Evolutionary conservation across 2,329 filamentous ascomycete species (phyloP).

Genomic region (Aureobasidium mangrovei): DNA sequence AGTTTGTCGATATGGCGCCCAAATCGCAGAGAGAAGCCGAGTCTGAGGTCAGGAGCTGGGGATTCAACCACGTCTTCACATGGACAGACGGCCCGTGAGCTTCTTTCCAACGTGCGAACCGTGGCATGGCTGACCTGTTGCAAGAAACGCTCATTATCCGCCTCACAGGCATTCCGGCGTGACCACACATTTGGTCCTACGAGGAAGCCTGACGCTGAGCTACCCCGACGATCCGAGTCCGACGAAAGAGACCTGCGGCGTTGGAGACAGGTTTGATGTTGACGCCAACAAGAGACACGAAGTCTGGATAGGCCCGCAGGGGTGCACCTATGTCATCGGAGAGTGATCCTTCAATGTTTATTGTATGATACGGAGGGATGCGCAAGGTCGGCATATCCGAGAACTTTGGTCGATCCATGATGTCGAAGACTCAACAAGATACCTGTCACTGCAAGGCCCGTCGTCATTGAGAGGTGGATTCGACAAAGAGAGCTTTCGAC

Average conservation of each 20-base stretch:
- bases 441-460: too few relatives aligned
- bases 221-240: constrained; percentile 53
- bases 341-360: constrained; percentile 29
- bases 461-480: too few relatives aligned
- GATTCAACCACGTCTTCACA: constrained; percentile 60
- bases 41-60: constrained; percentile 57
- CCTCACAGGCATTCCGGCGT: constrained; percentile 57
- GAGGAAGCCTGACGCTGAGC: constrained; percentile 56
- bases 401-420: too few relatives aligned
- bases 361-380: too few relatives aligned
- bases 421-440: too few relatives aligned
- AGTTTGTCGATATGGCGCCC: background rate
- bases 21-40: constrained; percentile 45
- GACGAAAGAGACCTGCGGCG: constrained; percentile 50
- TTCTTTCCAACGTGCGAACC: background rate
- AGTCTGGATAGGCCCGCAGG: constrained; percentile 58
- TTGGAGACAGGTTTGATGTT: constrained; percentile 57
- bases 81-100: constrained; percentile 63
- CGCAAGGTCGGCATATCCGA: too few relatives aligned
- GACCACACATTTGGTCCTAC: constrained; percentile 61
- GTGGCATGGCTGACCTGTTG: constrained; percentile 1
- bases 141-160: constrained; percentile 57
- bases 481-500: too few relatives aligned
- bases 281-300: constrained; percentile 56
- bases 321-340: constrained; percentile 60